phyloP scores from a whole-genome alignment of 768 basidiomycete species.

The Tulasnella sp. region DNA sequence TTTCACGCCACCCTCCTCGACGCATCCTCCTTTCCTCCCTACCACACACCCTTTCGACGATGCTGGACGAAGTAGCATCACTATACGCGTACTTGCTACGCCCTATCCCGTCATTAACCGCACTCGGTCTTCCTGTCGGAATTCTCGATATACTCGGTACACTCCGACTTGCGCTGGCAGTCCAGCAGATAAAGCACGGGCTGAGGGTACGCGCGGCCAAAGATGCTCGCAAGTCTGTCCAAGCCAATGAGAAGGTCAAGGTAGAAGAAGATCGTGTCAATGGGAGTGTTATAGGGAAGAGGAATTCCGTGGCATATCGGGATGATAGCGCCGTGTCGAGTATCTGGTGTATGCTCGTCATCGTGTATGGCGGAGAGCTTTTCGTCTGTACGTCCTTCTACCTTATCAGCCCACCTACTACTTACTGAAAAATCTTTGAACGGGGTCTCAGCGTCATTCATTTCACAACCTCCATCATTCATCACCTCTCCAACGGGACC shows the following conservation, averaged over 20 bases:
- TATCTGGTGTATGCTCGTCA: constrained; percentile 40
- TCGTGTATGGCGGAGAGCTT: constrained; percentile 73
- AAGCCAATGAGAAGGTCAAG: constrained; percentile 8
- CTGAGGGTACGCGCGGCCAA: constrained; percentile 27
- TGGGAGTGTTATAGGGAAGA: constrained; percentile 29
- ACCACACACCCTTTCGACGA: no score
- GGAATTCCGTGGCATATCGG: not conserved
- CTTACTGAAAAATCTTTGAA: not conserved
- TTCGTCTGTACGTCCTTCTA: constrained; percentile 36
- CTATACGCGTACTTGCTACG: constrained; percentile 2
- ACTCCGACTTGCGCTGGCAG: constrained; percentile 52
- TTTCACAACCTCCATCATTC: constrained; percentile 63
- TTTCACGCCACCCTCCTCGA: not conserved
- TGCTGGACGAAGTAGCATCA: not conserved
- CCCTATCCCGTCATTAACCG: constrained; percentile 9
- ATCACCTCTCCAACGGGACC: constrained; percentile 60
- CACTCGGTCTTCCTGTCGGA: constrained; percentile 29
- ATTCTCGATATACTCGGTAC: constrained; percentile 57
- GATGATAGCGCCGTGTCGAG: not conserved
- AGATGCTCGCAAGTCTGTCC: constrained; percentile 30
- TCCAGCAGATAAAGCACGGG: constrained; percentile 54
- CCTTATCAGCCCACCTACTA: not conserved
- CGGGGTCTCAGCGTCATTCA: constrained; percentile 43
- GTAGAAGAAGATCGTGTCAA: no score
- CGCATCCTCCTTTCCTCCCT: not conserved